Evolutionary conservation across 1,139 yeast species (phyloP).

Genomic region (Zygosaccharomyces pseudobailii): DNA sequence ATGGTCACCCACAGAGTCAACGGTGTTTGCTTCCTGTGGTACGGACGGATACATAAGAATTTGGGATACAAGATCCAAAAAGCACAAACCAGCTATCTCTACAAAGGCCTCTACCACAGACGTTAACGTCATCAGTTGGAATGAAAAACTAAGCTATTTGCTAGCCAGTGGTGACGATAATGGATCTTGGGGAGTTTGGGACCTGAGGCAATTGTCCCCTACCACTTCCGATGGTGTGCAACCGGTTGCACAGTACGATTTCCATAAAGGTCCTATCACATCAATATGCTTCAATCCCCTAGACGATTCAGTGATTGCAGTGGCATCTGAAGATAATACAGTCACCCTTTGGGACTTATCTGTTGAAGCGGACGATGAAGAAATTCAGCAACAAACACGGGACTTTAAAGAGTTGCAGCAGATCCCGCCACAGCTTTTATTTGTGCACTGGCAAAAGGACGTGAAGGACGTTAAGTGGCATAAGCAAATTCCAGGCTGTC

Average conservation of each 20-base stretch:
- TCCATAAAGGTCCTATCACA: slow-evolving; percentile 91
- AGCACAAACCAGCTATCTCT: slow-evolving; percentile 84
- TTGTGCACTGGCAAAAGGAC: slow-evolving; percentile 97
- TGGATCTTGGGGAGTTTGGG: slow-evolving; percentile 98
- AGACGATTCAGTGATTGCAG: slow-evolving; percentile 94
- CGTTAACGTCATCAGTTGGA: slow-evolving; percentile 96
- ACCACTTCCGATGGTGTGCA: slow-evolving; percentile 47
- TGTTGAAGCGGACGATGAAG: slow-evolving; percentile 96
- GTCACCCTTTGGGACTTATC: slow-evolving; percentile 97
- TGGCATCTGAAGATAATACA: slow-evolving; percentile 92
- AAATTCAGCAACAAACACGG: slow-evolving; percentile 65
- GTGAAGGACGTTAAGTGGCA: slow-evolving; percentile 99
- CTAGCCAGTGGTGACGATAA: slow-evolving; percentile 97
- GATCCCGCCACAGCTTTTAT: slow-evolving; percentile 91
- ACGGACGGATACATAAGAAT: slow-evolving; percentile 87
- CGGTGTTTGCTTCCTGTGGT: slow-evolving; percentile 93
- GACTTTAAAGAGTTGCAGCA: slow-evolving; percentile 77
- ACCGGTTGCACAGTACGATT: slow-evolving; percentile 89
- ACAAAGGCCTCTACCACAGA: slow-evolving; percentile 81
- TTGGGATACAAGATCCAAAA: slow-evolving; percentile 95
- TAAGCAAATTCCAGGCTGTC: slow-evolving; percentile 90
- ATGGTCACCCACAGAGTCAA: slow-evolving; percentile 89
- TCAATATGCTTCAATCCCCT: slow-evolving; percentile 91
- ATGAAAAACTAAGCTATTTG: slow-evolving; percentile 75
- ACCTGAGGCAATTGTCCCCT: slow-evolving; percentile 76